phyloP scores from a whole-genome alignment of 371 early-diverging fungal genomes.

The Apophysomyces variabilis region DNA sequence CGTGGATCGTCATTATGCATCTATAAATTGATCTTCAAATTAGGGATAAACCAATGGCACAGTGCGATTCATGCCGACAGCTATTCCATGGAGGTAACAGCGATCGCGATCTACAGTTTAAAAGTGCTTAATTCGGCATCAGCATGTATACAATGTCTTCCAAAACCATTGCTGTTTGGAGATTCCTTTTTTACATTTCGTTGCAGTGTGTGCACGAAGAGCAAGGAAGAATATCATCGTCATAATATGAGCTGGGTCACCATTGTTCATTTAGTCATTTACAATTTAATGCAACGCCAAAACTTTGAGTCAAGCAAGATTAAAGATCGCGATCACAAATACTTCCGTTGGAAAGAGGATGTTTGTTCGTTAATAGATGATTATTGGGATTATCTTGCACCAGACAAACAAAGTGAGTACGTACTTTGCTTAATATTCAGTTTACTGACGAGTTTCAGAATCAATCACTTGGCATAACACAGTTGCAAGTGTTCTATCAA shows the following conservation, averaged over 20 bases:
- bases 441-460: constrained; percentile 29
- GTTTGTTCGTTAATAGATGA: constrained; percentile 80
- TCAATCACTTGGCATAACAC: constrained; percentile 79
- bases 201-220: constrained; percentile 69
- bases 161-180: constrained; percentile 60
- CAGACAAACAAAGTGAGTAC: constrained; percentile 65
- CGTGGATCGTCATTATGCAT: constrained; percentile 3
- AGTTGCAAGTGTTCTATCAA: constrained; percentile 80
- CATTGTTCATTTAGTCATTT: constrained; percentile 76
- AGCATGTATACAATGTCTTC: constrained; percentile 51
- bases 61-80: constrained; percentile 58
- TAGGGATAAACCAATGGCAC: constrained; percentile 59
- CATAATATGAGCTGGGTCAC: constrained; percentile 73
- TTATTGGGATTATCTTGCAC: constrained; percentile 76
- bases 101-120: no score
- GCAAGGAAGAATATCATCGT: constrained; percentile 61
- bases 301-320: constrained; percentile 27
- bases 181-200: constrained; percentile 69
- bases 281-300: constrained; percentile 63
- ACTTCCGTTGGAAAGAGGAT: constrained; percentile 83
- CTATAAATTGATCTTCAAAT: neutral
- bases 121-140: neutral
- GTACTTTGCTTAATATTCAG: neutral
- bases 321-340: constrained; percentile 64
- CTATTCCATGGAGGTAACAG: constrained; percentile 63